phyloP scores from a whole-genome alignment of 2,329 filamentous ascomycete genomes.

The Thermomyces lanuginosus region DNA sequence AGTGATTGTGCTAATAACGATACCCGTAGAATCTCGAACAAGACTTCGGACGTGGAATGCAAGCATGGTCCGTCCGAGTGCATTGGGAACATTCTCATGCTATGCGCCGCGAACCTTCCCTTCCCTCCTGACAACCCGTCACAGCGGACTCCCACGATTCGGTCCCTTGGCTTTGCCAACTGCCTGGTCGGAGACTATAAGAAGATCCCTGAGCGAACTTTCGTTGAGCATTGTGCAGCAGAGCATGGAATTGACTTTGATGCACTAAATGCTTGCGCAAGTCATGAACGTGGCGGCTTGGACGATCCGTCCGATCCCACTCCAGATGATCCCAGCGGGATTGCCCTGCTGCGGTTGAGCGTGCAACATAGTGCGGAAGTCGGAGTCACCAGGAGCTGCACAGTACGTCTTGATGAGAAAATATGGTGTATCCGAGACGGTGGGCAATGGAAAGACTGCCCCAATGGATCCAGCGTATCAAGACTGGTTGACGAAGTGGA shows the following conservation, averaged over 20 bases:
- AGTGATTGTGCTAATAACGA: not conserved
- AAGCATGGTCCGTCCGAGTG: conserved; percentile 82
- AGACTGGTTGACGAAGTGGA: conserved; percentile 65
- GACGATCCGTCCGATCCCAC: conserved; percentile 33
- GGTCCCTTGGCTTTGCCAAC: conserved; percentile 82
- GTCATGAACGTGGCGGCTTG: conserved; percentile 51
- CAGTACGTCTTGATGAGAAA: conserved; percentile 60
- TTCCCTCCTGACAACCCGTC: conserved; percentile 26
- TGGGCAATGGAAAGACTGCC: conserved; percentile 65
- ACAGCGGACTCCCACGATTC: conserved; percentile 56
- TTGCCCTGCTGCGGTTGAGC: conserved; percentile 29
- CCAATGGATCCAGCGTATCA: conserved; percentile 34
- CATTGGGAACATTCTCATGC: conserved; percentile 83
- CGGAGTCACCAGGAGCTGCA: conserved; percentile 57
- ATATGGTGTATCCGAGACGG: conserved; percentile 71
- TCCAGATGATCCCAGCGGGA: conserved; percentile 42
- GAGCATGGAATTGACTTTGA: conserved; percentile 80
- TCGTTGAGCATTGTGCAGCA: conserved; percentile 74
- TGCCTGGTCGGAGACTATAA: conserved; percentile 64
- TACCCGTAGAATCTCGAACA: conserved; percentile 39
- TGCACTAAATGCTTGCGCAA: conserved; percentile 65
- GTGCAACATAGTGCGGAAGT: conserved; percentile 40
- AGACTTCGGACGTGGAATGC: conserved; percentile 71
- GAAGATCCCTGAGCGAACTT: conserved; percentile 58
- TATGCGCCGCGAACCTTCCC: conserved; percentile 63